phyloP scores from a whole-genome alignment of 2,329 filamentous ascomycete genomes.

The Ophiostoma sp. region DNA sequence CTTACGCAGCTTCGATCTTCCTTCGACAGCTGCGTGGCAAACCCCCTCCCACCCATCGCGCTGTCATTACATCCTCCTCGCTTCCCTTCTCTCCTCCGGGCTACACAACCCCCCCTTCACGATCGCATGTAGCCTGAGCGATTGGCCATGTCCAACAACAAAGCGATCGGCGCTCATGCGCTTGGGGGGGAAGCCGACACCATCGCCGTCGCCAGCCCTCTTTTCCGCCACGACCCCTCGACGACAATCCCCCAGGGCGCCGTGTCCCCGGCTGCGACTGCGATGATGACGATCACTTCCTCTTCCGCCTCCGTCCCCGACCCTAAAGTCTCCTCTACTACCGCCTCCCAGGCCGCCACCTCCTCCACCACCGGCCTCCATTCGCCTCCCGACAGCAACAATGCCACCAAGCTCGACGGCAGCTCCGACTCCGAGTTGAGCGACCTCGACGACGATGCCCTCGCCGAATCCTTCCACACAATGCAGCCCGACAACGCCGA shows the following conservation, averaged over 20 bases:
- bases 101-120: slow-evolving; percentile 27
- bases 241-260: slow-evolving; percentile 8
- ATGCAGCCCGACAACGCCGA: slow-evolving; percentile 22
- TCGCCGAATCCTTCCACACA: slow-evolving; percentile 37
- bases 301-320: slow-evolving; percentile 10
- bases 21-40: slow-evolving; percentile 20
- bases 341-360: slow-evolving; percentile 29
- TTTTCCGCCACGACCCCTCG: slow-evolving; percentile 19
- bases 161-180: slow-evolving; percentile 48
- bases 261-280: slow-evolving; percentile 24
- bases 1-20: slow-evolving; percentile 20
- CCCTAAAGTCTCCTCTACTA: slow-evolving; percentile 15
- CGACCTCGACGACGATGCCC: slow-evolving; percentile 56
- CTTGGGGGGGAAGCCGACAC: slow-evolving; percentile 35
- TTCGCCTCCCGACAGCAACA: slow-evolving; percentile 60
- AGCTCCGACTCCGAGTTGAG: slow-evolving; percentile 56
- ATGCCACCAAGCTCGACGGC: slow-evolving; percentile 52
- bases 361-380: slow-evolving; percentile 47
- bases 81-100: slow-evolving; percentile 22
- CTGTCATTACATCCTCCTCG: slow-evolving; percentile 18
- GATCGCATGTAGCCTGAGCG: slow-evolving; percentile 30
- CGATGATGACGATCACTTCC: slow-evolving; percentile 20
- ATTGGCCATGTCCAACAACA: slow-evolving; percentile 49
- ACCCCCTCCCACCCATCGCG: slow-evolving; percentile 13
- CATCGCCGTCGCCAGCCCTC: slow-evolving; percentile 28